Evolutionary conservation across 1,139 yeast genomes (phyloP).

Genomic region (Lodderomyces orthopsilosis): DNA sequence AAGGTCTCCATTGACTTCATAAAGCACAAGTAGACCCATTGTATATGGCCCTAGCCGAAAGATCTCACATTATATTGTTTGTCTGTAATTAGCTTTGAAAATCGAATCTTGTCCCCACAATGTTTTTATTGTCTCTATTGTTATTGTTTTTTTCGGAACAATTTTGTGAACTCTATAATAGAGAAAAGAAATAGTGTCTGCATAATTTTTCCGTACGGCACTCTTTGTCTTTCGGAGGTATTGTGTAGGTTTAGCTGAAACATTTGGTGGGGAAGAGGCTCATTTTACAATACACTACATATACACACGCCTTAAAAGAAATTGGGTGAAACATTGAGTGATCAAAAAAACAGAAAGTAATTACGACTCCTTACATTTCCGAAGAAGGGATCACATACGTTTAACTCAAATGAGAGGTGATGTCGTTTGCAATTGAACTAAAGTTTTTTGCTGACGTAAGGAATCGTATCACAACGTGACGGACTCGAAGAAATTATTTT

Average conservation of each 20-base stretch:
- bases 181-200: not conserved
- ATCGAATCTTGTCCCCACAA: not conserved
- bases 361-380: too few relatives aligned
- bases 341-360: too few relatives aligned
- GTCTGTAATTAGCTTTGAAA: not conserved
- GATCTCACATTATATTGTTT: not conserved
- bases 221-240: not conserved
- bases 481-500: not conserved
- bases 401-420: too few relatives aligned
- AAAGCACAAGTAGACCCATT: too few relatives aligned
- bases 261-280: too few relatives aligned
- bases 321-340: too few relatives aligned
- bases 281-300: too few relatives aligned
- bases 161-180: not conserved
- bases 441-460: not conserved
- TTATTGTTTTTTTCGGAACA: not conserved
- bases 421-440: too few relatives aligned
- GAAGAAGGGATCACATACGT: too few relatives aligned
- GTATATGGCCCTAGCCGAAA: not conserved
- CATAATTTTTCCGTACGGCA: conserved; percentile 1
- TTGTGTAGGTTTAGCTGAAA: not conserved
- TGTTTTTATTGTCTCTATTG: not conserved
- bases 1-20: too few relatives aligned
- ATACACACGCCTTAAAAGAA: too few relatives aligned
- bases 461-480: too few relatives aligned